These are phyloP conservation scores for Ehretia macrophylla DNA, from an alignment of 257 asterid genomes.

Conservation along the genomic window DNA sequence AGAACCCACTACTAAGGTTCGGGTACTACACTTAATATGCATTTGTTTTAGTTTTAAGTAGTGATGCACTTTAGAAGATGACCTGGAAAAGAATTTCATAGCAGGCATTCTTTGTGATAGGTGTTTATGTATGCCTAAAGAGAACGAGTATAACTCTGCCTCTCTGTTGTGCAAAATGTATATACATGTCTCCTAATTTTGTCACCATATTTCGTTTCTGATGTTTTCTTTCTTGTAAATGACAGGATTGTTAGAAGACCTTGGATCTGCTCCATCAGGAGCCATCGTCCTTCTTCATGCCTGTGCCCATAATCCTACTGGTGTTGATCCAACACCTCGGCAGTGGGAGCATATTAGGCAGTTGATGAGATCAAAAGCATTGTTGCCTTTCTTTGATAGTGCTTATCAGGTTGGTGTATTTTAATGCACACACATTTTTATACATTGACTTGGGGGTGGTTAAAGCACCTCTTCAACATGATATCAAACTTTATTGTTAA, in stretches of 20 bases:
- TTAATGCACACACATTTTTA: not conserved
- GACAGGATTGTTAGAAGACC: slow-evolving; percentile 93
- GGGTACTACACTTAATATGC: too few species aligned
- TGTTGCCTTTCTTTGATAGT: slow-evolving; percentile 95
- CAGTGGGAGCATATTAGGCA: slow-evolving; percentile 94
- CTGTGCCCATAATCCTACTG: slow-evolving; percentile 99
- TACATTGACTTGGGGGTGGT: not conserved
- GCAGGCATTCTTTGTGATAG: too few species aligned
- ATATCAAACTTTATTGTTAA: not conserved
- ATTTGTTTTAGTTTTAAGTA: too few species aligned
- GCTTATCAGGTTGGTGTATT: slow-evolving; percentile 79
- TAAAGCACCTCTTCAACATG: not conserved
- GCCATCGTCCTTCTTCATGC: slow-evolving; percentile 95
- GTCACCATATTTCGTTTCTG: not conserved
- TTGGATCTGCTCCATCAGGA: slow-evolving; percentile 91
- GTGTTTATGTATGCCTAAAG: too few species aligned
- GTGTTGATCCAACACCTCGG: slow-evolving; percentile 91
- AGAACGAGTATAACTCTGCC: too few species aligned
- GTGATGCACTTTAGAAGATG: too few species aligned
- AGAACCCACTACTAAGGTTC: too few species aligned
- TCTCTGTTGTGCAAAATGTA: too few species aligned
- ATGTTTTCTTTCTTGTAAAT: slow-evolving; percentile 13
- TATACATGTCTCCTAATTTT: not conserved
- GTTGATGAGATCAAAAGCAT: slow-evolving; percentile 73
- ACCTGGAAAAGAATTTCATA: too few species aligned